phyloP scores from a whole-genome alignment of 2,329 filamentous ascomycete species.

The Alternaria triticimaculans region DNA sequence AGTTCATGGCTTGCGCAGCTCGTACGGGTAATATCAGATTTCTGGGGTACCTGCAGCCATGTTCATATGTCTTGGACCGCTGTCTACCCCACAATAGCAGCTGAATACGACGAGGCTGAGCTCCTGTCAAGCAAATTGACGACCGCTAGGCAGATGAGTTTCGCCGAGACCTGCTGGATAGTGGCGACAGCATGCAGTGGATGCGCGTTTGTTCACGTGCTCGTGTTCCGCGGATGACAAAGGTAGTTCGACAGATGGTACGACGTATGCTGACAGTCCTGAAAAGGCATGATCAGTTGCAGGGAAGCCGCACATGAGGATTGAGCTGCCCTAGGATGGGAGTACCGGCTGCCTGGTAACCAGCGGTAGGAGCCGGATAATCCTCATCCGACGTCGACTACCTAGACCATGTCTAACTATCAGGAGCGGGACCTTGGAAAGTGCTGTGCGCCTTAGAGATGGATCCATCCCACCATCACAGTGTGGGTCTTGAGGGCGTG shows the following conservation, averaged over 20 bases:
- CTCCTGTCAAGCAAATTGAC: not conserved
- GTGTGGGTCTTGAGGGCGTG: not conserved
- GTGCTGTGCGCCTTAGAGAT: not conserved
- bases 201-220: not conserved
- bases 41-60: slow-evolving; percentile 8
- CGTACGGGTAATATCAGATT: slow-evolving; percentile 35
- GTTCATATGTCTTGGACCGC: slow-evolving; percentile 14
- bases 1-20: slow-evolving; percentile 8
- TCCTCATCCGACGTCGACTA: not conserved
- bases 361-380: slow-evolving; percentile 28
- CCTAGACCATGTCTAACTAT: not conserved
- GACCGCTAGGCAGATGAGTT: not conserved
- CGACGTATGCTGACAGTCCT: slow-evolving; percentile 3
- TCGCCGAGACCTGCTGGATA: not conserved
- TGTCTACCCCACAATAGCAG: slow-evolving; percentile 24
- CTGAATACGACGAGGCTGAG: slow-evolving; percentile 6
- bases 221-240: slow-evolving; percentile 3
- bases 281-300: slow-evolving; percentile 1
- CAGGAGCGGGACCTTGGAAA: not conserved
- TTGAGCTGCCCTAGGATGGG: not conserved
- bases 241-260: not conserved
- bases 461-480: not conserved
- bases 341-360: slow-evolving; percentile 14
- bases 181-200: not conserved
- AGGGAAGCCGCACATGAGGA: slow-evolving; percentile 2